Base-by-base conservation (phyloP, 2,329 filamentous ascomycete genomes). In the Trichoderma sp. region DNA sequence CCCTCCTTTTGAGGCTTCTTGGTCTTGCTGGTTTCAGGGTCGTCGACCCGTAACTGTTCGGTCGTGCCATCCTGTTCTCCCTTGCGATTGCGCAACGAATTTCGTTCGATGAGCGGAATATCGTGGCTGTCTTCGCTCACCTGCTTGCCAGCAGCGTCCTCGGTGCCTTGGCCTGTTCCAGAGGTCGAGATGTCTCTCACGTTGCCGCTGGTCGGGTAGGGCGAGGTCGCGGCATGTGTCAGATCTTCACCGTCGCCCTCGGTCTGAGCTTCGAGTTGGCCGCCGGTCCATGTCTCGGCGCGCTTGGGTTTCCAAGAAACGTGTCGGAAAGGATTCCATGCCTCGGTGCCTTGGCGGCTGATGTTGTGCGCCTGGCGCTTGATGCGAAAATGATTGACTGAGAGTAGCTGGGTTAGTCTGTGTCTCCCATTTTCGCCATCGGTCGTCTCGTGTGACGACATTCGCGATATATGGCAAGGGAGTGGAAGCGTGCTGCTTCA, bases 371-470 rank as follows among this genome's bases (percentile, higher is more conserved):
- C 85, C 71, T 80, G 78, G 72, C 82, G 81, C 79, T 83, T 86
- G 73, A 84, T 81, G 67, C 78, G 79, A 75, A 81, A 84, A 55
- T 81, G 78, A 74, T 87, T 86, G 80, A 85, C 85, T 86, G 70
- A 62, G 17, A 71, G 30, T 17, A 71, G 63, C 15, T 71, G 53
- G 71, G 68, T 73, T 71, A 73, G 71, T 67, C 23, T 58, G 26
- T 57, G 39, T 63, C 71, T 67, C 50, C 65, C 57, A 53, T 50
- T 65, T 26, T 43, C 23, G 59, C 26, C 34, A 26, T 32, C 58
- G 4, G 59, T 59, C 50, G 64, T 32, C 61, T 47, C 68, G 68
- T 66, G 39, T 50, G 71, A 67, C 61, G 71, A 62, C 71, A 72
- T 72, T 66, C 67, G 67, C 32, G 61, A 53, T 53, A 30, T 59